phyloP scores from a whole-genome alignment of 78 protist genomes.

The Diacronema lutheri region DNA sequence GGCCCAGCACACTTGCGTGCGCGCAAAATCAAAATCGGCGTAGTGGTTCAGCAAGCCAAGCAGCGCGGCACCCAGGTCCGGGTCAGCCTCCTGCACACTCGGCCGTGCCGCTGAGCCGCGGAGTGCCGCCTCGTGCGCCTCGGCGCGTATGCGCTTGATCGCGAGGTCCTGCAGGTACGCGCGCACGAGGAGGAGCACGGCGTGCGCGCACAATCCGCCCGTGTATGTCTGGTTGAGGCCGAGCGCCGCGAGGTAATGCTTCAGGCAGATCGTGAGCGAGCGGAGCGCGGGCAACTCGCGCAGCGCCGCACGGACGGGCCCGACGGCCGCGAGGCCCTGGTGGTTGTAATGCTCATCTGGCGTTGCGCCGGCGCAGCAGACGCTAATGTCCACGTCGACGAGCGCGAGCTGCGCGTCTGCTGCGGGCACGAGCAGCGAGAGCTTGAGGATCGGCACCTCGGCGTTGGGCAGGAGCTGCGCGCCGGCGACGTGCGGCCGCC shows the following conservation, averaged over 20 bases:
- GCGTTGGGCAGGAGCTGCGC: background rate
- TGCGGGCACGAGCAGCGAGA: background rate
- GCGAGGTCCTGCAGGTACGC: background rate
- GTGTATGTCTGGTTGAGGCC: constrained; percentile 16
- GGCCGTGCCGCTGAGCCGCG: background rate
- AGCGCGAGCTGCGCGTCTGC: background rate
- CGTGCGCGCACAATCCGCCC: background rate
- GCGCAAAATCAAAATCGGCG: background rate
- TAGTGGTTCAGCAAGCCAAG: background rate
- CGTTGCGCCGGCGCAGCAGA: too few relatives aligned
- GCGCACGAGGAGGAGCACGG: background rate
- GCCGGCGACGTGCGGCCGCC: background rate
- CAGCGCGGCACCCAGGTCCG: background rate
- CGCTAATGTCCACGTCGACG: background rate
- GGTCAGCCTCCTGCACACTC: too few relatives aligned
- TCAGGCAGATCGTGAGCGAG: background rate
- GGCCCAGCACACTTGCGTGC: background rate
- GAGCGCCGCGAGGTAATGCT: background rate
- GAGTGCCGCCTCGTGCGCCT: too few relatives aligned
- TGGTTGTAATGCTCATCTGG: too few relatives aligned
- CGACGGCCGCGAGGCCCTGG: background rate
- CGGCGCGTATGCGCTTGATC: too few relatives aligned
- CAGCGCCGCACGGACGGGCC: background rate
- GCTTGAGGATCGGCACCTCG: background rate
- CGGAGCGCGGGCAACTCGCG: background rate